phyloP scores from a whole-genome alignment of 2,329 filamentous ascomycete genomes.

The Grosmannia penicillata region DNA sequence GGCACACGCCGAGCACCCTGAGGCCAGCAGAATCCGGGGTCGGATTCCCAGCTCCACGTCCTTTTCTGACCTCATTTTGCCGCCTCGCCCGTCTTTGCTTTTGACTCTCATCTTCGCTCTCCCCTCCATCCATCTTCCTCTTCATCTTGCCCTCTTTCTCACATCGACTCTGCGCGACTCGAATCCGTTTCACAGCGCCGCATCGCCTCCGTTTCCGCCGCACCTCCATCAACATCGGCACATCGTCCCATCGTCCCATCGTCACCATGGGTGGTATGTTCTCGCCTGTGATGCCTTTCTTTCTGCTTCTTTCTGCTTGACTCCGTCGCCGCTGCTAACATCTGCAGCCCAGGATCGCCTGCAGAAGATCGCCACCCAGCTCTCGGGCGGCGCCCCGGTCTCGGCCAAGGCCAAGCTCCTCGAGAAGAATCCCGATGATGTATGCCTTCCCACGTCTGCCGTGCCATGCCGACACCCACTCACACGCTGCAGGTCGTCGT shows the following conservation, averaged over 20 bases:
- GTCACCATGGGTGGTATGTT: no score
- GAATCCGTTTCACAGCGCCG: no score
- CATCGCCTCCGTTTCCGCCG: no score
- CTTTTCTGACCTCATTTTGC: not conserved
- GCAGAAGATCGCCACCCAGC: conserved; percentile 46
- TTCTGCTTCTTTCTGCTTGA: not conserved
- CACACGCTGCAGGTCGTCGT: conserved; percentile 53
- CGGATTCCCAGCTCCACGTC: no score
- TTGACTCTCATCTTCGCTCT: no score
- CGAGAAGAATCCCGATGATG: conserved; percentile 53
- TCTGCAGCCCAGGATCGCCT: conserved; percentile 39
- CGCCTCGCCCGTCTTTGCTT: not conserved
- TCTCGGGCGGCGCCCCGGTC: conserved; percentile 24
- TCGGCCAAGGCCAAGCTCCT: conserved; percentile 39
- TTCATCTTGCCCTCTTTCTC: not conserved
- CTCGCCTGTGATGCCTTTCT: no score
- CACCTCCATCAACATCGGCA: no score
- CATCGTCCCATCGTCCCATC: no score
- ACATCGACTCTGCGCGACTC: not conserved
- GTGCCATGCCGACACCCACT: conserved; percentile 12
- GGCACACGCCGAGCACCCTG: no score
- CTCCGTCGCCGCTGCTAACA: not conserved
- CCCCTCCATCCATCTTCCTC: no score
- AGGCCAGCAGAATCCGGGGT: no score
- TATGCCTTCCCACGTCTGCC: conserved; percentile 13